Base-by-base conservation (phyloP, 2,329 filamentous ascomycete species). In the Colletotrichum agaves region DNA sequence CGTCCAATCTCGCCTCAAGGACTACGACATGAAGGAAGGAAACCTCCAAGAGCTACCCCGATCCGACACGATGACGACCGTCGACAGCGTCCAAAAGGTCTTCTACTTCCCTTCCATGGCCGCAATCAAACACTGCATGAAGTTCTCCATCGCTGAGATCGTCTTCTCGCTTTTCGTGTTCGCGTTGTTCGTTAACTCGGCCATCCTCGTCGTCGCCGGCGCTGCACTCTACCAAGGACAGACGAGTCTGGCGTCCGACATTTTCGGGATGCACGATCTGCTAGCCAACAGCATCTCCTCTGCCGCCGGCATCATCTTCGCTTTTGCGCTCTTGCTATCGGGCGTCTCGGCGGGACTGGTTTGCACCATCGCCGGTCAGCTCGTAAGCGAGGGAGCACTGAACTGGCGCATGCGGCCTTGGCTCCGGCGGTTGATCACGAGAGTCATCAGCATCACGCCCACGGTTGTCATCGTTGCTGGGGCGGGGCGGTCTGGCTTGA, bases 291-390 rank as follows among this genome's bases (percentile, higher is more conserved):
- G 88, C 66, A 88, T 97, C 59, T 89, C 91, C 1, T 90, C 90
- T 0, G 91, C 87, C 0, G 94, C 93, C 0, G 94, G 93, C 2
- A 91, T 91, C 3, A 83, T 97, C n/a, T 97, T 97, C 72, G 93
- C 92, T 1, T 82, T 97, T 2, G 93, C 93, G 0, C 82, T 97
- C 0, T 85, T 97, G 0, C 86, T 97, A 0, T 94, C 91, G 0
- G 93, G 93, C 13, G 87, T 93, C 12, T 92, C 90, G 1, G 93
- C 93, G 0, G 93, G 93, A 4, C 92, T 97, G 47, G 91, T 97
- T 3, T 97, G 93, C 79, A 97, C 94, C 3, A 96, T 97, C 72
- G 88, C 93, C 0, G 93, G 93, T 0, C 93, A 97, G 77, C 95
- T 97, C 89, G 90, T 97, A 39, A 90, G 88, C 70, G 93, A 97